Percentiles rank a stretch among this genome's conserved stretches.
Evolutionary conservation across 2,329 filamentous ascomycete genomes (phyloP).

Genomic region (Cercospora nicotianae): DNA sequence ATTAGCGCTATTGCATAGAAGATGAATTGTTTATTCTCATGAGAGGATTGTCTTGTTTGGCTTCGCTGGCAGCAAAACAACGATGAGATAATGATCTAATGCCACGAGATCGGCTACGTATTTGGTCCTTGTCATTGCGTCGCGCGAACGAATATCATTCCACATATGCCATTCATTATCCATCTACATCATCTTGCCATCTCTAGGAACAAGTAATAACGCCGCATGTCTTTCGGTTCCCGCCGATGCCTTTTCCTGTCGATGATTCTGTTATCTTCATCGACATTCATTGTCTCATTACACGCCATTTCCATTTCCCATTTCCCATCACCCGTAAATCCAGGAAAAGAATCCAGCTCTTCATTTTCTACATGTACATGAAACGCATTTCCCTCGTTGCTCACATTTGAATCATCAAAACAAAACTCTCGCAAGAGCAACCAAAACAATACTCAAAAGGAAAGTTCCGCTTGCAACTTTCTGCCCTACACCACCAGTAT

Average conservation of each 20-base stretch:
- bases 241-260: background rate
- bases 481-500: constrained; percentile 9
- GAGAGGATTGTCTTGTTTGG: background rate
- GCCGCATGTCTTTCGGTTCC: background rate
- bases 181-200: background rate
- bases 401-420: background rate
- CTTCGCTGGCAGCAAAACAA: background rate
- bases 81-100: background rate
- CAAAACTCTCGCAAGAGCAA: background rate
- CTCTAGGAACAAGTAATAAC: background rate
- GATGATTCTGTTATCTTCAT: background rate
- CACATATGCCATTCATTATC: background rate
- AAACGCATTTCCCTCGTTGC: background rate
- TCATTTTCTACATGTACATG: background rate
- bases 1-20: background rate
- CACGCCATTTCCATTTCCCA: background rate
- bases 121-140: background rate
- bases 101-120: too few relatives aligned
- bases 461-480: background rate
- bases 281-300: background rate
- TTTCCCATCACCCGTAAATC: background rate
- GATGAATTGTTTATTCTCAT: background rate
- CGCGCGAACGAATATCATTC: background rate
- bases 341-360: background rate
- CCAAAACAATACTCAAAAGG: background rate